A percentile compares a stretch with the other conserved stretches of the same genome.
phyloP scores from a whole-genome alignment of 306 rosid genomes.

The Crotalaria pallida region DNA sequence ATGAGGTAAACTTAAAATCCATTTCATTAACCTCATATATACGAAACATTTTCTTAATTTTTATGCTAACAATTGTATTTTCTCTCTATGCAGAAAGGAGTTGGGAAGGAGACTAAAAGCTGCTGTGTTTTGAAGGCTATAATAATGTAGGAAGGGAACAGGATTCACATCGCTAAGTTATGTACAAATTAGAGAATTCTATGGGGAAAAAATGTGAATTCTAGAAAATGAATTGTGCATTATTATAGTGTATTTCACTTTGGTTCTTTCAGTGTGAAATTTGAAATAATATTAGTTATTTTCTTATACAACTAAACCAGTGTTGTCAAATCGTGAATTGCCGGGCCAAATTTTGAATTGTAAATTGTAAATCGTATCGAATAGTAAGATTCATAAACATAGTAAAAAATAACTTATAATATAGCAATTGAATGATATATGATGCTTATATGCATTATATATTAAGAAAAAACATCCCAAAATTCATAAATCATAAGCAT shows the following conservation, averaged over 20 bases:
- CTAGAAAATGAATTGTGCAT: not conserved
- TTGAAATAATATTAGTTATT: not conserved
- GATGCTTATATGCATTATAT: too few relatives aligned
- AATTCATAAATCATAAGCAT: too few relatives aligned
- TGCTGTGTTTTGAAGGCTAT: constrained; percentile 23
- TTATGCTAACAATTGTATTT: not conserved
- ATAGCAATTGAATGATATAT: too few relatives aligned
- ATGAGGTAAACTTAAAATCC: constrained; percentile 42
- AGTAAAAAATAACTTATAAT: too few relatives aligned
- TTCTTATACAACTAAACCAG: not conserved
- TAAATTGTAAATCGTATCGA: too few relatives aligned
- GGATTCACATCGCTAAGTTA: not conserved
- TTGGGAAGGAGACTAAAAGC: constrained; percentile 52
- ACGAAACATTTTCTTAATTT: not conserved
- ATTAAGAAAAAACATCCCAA: too few relatives aligned
- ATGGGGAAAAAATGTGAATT: not conserved
- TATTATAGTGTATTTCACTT: not conserved
- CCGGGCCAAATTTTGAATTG: too few relatives aligned
- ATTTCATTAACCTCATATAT: not conserved
- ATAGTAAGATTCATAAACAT: too few relatives aligned
- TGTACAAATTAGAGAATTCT: constrained; percentile 17
- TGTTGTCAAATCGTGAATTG: too few relatives aligned
- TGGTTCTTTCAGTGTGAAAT: not conserved
- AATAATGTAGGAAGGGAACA: not conserved
- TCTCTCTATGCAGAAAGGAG: constrained; percentile 46